Percentiles rank a stretch among this genome's conserved stretches.
Conservation (phyloP, 2,329 filamentous ascomycete species). For the Venturia carpophila region DNA sequence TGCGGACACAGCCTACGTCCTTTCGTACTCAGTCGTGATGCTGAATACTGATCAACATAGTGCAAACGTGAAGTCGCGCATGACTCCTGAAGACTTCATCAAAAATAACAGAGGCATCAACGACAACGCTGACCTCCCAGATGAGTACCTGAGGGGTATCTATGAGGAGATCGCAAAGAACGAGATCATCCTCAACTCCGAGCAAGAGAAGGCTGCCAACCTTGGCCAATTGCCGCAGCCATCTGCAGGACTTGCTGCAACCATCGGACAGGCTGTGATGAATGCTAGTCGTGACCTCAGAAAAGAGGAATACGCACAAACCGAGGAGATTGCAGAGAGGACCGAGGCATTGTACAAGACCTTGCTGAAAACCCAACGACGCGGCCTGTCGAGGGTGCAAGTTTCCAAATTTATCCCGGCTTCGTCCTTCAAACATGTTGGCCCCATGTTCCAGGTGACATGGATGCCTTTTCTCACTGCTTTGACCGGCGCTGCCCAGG, state of each 20-base stretch:
- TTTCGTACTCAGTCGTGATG: constrained; percentile 94
- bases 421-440: constrained; percentile 88
- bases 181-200: constrained; percentile 90
- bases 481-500: constrained; percentile 85
- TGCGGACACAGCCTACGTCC: constrained; percentile 92
- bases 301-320: constrained; percentile 87
- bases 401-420: constrained; percentile 75
- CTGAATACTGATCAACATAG: constrained; percentile 96
- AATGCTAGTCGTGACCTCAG: constrained; percentile 88
- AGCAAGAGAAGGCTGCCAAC: constrained; percentile 81
- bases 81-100: constrained; percentile 97
- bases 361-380: constrained; percentile 79
- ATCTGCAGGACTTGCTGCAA: constrained; percentile 62
- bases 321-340: constrained; percentile 81
- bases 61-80: constrained; percentile 71
- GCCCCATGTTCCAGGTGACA: constrained; percentile 96
- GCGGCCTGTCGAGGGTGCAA: constrained; percentile 63
- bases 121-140: constrained; percentile 84
- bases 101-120: constrained; percentile 99
- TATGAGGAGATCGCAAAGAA: constrained; percentile 87
- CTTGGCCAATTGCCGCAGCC: constrained; percentile 52
- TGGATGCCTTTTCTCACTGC: constrained; percentile 99
- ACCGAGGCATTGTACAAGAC: constrained; percentile 87
- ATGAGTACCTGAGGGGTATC: constrained; percentile 82
- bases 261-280: constrained; percentile 80